Base-by-base conservation (phyloP, 2,329 filamentous ascomycete genomes). In the Xylariaceae sp. region DNA sequence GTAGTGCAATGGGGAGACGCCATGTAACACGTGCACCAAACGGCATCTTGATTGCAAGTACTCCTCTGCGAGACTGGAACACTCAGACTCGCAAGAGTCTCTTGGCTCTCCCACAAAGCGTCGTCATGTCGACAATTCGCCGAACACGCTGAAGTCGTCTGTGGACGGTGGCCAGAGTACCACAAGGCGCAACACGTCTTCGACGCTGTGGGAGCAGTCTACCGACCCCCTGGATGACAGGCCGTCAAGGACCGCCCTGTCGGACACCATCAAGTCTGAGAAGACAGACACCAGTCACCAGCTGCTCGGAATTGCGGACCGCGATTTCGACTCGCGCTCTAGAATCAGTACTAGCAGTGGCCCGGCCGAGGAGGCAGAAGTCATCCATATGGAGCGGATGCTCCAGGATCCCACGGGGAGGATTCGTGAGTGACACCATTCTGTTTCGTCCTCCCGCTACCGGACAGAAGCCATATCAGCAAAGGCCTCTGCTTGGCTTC, bases 11-110 rank as follows among this genome's bases (percentile, higher is more conserved):
- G 75, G 74, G 17, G 49, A 64, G 29, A 64, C 60, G 32, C 75
- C 74, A 23, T 80, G 76, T 54, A 66, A 65, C 38, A 72, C 70
- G 16, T 80, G 76, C 55, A 57, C 61, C 28, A 77, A 74, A 57
- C 67, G 72, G 52, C 58, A 50, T 14, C 51, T 68, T 35, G 49
- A 44, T 4, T 73, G 68, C 44, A 46, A 56, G 18, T 73, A 72
- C 45, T 57, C 56, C n/a, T 43, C 60, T 38, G 46, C 51, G 33
- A 47, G 39, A 30, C 40, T 50, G 29, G 53, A 59, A 31, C 37
- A 51, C 38, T 37, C 45, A 13, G 41, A 42, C 36, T 46, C 50
- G 19, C 48, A 46, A 33, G 50, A 59, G 46, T 40, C 58, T 51
- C 37, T 56, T 36, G 48, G 55, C 47, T 55, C 60, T 32, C 55